phyloP scores from a whole-genome alignment of 345 rosid species.

The Pelargonium nanum region DNA sequence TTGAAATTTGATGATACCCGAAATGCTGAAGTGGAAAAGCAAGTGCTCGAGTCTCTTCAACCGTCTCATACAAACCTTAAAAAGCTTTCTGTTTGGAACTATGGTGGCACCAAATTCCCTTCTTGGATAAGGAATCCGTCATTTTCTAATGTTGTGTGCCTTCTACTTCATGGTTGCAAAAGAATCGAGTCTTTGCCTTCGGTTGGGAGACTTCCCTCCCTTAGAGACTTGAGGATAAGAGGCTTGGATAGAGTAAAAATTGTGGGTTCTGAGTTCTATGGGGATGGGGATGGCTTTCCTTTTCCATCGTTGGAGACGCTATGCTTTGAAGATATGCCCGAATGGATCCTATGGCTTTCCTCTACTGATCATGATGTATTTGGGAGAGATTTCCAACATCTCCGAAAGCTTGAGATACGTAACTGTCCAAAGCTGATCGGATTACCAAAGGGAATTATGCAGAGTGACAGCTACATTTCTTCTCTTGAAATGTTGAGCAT shows the following conservation, averaged over 20 bases:
- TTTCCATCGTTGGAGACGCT: constrained; percentile 2
- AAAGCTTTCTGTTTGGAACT: background rate
- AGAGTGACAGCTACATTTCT: background rate
- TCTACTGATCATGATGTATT: background rate
- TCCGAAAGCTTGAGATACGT: background rate
- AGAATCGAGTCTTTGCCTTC: background rate
- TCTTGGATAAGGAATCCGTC: background rate
- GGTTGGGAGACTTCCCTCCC: background rate
- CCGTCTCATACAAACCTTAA: background rate
- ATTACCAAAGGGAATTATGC: background rate
- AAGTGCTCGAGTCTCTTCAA: background rate
- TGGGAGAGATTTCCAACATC: background rate
- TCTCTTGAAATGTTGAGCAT: background rate
- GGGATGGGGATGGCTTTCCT: background rate
- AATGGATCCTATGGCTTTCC: background rate
- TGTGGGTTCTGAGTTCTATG: constrained; percentile 1
- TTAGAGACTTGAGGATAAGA: background rate
- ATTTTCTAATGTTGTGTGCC: background rate
- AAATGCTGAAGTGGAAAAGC: background rate
- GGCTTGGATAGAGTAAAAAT: background rate
- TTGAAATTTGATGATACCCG: background rate
- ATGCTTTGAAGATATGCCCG: background rate
- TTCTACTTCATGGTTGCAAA: background rate
- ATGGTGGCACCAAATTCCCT: background rate
- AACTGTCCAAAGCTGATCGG: background rate